Conservation (phyloP, 805 yeast species). For the Wickerhamiella brachini region DNA sequence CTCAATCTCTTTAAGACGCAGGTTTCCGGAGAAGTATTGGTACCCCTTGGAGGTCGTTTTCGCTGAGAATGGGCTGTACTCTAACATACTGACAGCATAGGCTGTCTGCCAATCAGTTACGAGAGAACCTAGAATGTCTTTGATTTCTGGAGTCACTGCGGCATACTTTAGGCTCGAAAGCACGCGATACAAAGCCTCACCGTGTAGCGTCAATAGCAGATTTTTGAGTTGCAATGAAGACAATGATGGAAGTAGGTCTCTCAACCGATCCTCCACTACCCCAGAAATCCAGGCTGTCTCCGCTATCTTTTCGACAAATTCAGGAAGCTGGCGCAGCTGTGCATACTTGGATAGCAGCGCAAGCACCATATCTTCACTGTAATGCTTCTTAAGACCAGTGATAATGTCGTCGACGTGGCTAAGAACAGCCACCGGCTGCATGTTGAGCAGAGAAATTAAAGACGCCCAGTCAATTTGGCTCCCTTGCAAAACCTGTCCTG, state of each 20-base stretch:
- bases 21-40: not conserved
- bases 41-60: not conserved
- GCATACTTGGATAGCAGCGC: not conserved
- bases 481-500: not conserved
- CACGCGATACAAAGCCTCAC: not conserved
- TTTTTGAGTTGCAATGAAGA: slow-evolving; percentile 8
- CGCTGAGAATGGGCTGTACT: not conserved
- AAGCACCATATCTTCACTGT: not conserved
- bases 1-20: not conserved
- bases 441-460: not conserved
- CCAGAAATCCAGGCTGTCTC: not conserved
- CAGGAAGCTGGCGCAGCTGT: slow-evolving; percentile 4
- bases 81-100: not conserved
- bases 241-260: slow-evolving; percentile 5
- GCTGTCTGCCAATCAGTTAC: not conserved
- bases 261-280: not conserved
- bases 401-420: not conserved
- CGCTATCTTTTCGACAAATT: not conserved
- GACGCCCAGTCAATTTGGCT: not conserved
- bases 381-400: not conserved
- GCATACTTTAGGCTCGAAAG: not conserved
- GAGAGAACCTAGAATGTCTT: not conserved
- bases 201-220: not conserved
- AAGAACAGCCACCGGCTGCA: not conserved
- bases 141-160: not conserved